A percentile compares a stretch with the other conserved stretches of the same genome.
Evolutionary conservation across 1,139 yeast genomes (phyloP).

Genomic region (Lodderomyces parapsilosis): DNA sequence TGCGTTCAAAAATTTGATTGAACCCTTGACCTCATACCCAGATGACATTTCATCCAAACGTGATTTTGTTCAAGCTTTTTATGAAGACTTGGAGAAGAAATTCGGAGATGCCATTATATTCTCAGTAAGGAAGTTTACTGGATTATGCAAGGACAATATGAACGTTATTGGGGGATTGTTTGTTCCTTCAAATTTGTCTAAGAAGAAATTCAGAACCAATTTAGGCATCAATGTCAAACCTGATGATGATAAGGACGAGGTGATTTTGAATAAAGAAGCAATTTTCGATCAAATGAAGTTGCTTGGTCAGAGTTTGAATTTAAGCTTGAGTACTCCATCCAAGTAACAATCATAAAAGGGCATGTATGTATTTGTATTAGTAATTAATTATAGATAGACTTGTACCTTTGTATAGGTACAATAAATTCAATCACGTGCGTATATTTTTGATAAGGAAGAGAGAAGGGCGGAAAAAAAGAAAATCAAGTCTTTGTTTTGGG

Average conservation of each 20-base stretch:
- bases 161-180: conserved; percentile 78
- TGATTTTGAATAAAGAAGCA: conserved; percentile 73
- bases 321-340: conserved; percentile 24
- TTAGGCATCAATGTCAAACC: conserved; percentile 77
- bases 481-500: no score
- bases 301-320: conserved; percentile 45
- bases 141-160: conserved; percentile 49
- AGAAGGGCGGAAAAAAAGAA: neutral
- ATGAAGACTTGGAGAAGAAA: conserved; percentile 54
- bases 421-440: neutral
- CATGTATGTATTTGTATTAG: neutral
- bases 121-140: conserved; percentile 55
- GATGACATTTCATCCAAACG: conserved; percentile 44
- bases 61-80: conserved; percentile 58
- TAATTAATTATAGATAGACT: neutral
- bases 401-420: neutral
- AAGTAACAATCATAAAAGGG: conserved; percentile 49
- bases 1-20: conserved; percentile 64
- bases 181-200: conserved; percentile 58
- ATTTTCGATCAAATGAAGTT: conserved; percentile 69
- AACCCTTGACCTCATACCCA: conserved; percentile 40
- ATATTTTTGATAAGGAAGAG: neutral
- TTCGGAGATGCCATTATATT: conserved; percentile 59
- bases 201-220: conserved; percentile 74
- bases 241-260: conserved; percentile 39